Evolutionary conservation across 441 rosid genomes (phyloP).

Genomic region (Dalechampia spathulata): DNA sequence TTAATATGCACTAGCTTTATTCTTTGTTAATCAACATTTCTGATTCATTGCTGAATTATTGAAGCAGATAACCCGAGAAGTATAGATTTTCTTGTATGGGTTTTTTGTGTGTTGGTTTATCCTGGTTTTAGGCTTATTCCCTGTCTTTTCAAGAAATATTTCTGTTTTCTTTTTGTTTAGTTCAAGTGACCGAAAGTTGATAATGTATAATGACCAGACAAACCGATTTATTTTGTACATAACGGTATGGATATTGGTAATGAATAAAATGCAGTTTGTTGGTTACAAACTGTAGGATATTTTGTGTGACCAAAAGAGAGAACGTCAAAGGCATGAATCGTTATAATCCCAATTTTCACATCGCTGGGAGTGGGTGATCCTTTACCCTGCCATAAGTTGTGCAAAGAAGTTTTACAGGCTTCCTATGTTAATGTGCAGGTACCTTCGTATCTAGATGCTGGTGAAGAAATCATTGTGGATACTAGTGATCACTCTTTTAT

Average conservation of each 20-base stretch:
- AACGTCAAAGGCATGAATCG: too few relatives aligned
- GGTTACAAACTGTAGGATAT: too few relatives aligned
- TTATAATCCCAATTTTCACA: too few relatives aligned
- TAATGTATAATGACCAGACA: too few relatives aligned
- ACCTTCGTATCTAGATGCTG: slow-evolving; percentile 66
- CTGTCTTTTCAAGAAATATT: too few relatives aligned
- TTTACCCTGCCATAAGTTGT: background rate
- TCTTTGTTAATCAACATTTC: background rate
- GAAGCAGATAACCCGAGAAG: background rate
- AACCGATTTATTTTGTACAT: too few relatives aligned
- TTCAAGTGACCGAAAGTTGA: too few relatives aligned
- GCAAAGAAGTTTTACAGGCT: background rate
- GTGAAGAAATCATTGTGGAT: slow-evolving; percentile 67
- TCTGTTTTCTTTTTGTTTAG: too few relatives aligned
- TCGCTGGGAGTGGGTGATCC: background rate
- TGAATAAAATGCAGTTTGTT: too few relatives aligned
- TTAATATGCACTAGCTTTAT: too few relatives aligned
- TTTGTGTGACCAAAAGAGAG: too few relatives aligned
- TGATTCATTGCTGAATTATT: background rate
- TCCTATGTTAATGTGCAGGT: slow-evolving; percentile 35
- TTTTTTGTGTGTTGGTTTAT: background rate
- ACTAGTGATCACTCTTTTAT: slow-evolving; percentile 62
- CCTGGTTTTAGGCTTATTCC: background rate
- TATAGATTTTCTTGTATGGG: background rate
- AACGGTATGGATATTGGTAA: too few relatives aligned